phyloP scores from a whole-genome alignment of 768 basidiomycete species.

The Suillus placidus region DNA sequence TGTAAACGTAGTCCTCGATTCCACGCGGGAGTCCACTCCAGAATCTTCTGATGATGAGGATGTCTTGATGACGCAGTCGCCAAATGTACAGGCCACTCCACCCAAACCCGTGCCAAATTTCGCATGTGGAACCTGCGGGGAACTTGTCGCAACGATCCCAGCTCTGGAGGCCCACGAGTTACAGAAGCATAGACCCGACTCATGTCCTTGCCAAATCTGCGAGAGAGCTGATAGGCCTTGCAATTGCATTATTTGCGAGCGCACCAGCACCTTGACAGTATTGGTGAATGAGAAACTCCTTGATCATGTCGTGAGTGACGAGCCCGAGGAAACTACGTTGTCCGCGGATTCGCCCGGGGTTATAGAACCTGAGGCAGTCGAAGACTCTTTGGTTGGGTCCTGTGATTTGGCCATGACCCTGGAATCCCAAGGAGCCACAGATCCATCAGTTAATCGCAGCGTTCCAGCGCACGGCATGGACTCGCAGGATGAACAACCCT shows the following conservation, averaged over 20 bases:
- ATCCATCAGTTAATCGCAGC: background rate
- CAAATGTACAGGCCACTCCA: background rate
- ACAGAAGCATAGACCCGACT: background rate
- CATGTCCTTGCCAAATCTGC: background rate
- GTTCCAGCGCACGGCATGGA: too few species aligned
- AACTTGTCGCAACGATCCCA: background rate
- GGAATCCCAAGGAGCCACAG: background rate
- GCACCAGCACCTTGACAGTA: background rate
- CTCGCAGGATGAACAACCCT: background rate
- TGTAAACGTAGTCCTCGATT: background rate
- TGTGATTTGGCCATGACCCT: background rate
- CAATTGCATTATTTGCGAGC: slow-evolving; percentile 14
- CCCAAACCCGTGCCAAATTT: background rate
- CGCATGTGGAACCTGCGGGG: slow-evolving; percentile 1
- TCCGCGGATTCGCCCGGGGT: background rate
- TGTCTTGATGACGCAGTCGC: background rate
- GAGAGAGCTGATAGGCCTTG: slow-evolving; percentile 8
- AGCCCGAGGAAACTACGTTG: background rate
- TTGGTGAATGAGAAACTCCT: background rate
- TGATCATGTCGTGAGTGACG: background rate
- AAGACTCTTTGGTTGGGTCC: background rate
- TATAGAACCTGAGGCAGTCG: background rate
- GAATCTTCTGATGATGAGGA: background rate
- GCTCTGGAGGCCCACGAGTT: slow-evolving; percentile 1
- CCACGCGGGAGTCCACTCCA: background rate